These are phyloP conservation scores for Neocallimastix lanati DNA, from an alignment of 192 early-diverging fungal species.

Conservation along the genomic window DNA sequence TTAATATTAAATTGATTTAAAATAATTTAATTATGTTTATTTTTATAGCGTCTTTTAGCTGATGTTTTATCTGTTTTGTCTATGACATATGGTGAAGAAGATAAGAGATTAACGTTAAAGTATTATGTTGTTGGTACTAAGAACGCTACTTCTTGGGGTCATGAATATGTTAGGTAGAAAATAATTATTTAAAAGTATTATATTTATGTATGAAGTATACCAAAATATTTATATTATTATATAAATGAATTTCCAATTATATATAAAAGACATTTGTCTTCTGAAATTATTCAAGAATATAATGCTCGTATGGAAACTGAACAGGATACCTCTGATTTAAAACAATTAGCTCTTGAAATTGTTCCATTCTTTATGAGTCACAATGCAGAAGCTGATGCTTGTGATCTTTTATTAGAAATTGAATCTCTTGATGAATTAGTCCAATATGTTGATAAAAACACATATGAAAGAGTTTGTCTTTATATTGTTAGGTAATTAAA, in stretches of 20 bases:
- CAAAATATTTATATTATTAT: too few species aligned
- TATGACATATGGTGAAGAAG: conserved; percentile 86
- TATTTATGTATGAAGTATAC: too few species aligned
- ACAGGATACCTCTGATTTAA: conserved; percentile 23
- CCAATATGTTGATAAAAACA: conserved; percentile 77
- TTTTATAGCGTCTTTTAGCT: conserved; percentile 59
- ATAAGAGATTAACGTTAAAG: conserved; percentile 61
- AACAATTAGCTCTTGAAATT: conserved; percentile 59
- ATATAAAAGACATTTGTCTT: conserved; percentile 63
- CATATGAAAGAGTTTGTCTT: conserved; percentile 79
- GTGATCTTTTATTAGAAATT: conserved; percentile 83
- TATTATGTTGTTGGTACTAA: conserved; percentile 69
- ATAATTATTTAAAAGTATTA: too few species aligned
- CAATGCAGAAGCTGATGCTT: conserved; percentile 95
- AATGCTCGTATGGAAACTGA: conserved; percentile 40
- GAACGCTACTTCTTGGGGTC: conserved; percentile 76
- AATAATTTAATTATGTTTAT: background rate
- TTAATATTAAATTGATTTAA: too few species aligned
- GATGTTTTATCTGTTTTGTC: conserved; percentile 92
- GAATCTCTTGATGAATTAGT: conserved; percentile 64
- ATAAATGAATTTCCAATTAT: too few species aligned
- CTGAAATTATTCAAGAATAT: conserved; percentile 81
- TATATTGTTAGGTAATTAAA: conserved; percentile 92
- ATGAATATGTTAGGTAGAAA: conserved; percentile 90
- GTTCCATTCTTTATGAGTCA: conserved; percentile 91